phyloP scores from a whole-genome alignment of 2,329 filamentous ascomycete genomes.

The Didymella keratinophila region DNA sequence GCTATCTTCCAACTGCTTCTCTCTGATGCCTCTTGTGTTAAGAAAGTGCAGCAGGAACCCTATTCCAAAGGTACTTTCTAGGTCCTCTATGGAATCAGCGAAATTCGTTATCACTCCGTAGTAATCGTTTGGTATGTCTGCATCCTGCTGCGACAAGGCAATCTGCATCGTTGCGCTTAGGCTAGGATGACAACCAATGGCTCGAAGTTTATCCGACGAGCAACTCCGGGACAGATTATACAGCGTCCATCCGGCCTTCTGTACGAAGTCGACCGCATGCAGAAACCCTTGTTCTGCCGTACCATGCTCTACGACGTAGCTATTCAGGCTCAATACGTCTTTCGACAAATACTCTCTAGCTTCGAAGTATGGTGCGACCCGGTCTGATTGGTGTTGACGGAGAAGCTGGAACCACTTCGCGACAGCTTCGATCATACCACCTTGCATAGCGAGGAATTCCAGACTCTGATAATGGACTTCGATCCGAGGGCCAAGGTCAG shows the following conservation, averaged over 20 bases:
- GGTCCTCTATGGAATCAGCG: not conserved
- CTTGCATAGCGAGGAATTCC: not conserved
- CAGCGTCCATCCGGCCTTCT: not conserved
- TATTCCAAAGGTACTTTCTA: not conserved
- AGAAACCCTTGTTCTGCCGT: not conserved
- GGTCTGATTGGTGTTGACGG: not conserved
- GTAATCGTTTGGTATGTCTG: not conserved
- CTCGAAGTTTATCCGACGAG: not conserved
- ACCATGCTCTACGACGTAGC: not conserved
- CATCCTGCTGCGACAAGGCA: not conserved
- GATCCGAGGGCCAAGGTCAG: not conserved
- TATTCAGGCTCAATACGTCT: not conserved
- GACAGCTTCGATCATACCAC: not conserved
- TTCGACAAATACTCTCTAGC: not conserved
- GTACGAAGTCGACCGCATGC: not conserved
- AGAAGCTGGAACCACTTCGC: not conserved
- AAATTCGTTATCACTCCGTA: not conserved
- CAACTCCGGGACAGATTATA: not conserved
- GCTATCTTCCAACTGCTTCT: not conserved
- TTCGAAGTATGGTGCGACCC: not conserved
- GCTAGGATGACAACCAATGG: not conserved
- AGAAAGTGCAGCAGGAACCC: not conserved
- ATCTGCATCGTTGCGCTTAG: not conserved
- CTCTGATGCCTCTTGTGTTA: not conserved
- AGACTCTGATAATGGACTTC: not conserved